These are phyloP conservation scores for Eugenia klotzschiana DNA, from an alignment of 441 rosid species.

Conservation along the genomic window DNA sequence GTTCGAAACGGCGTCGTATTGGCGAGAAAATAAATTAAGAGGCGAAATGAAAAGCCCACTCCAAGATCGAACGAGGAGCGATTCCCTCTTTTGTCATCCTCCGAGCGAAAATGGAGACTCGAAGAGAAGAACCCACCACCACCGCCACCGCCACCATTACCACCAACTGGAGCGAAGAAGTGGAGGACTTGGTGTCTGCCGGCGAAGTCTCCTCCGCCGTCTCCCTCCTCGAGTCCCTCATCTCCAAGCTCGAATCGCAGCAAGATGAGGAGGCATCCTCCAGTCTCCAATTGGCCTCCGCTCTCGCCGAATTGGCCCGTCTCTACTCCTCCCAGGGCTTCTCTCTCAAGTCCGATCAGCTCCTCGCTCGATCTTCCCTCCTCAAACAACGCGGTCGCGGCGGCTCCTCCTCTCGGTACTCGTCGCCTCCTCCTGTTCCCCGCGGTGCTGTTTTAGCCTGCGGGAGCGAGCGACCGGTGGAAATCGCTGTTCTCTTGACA, in stretches of 20 bases:
- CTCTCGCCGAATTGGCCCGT: constrained; percentile 45
- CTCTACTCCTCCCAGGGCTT: constrained; percentile 55
- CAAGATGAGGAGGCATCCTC: constrained; percentile 4
- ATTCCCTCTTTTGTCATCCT: neutral
- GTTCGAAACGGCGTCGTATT: neutral
- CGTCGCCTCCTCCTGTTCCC: neutral
- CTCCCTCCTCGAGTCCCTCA: constrained; percentile 46
- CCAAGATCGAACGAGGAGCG: neutral
- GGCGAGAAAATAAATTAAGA: neutral
- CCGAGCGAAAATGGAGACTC: neutral
- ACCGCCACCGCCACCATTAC: neutral
- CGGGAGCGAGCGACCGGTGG: neutral
- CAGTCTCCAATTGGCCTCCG: constrained; percentile 46
- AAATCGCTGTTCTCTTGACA: neutral
- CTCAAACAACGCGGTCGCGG: constrained; percentile 22
- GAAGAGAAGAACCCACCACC: neutral
- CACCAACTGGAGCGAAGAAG: constrained; percentile 65
- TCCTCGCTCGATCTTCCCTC: constrained; percentile 43
- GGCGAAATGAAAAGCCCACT: neutral
- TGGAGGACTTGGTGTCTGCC: constrained; percentile 60
- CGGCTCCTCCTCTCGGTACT: constrained; percentile 2
- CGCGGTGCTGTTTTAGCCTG: neutral
- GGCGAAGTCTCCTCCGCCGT: constrained; percentile 57
- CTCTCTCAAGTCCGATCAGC: constrained; percentile 68
- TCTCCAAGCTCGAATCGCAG: constrained; percentile 26